phyloP scores from a whole-genome alignment of 768 basidiomycete genomes.

The Suillus placidus region DNA sequence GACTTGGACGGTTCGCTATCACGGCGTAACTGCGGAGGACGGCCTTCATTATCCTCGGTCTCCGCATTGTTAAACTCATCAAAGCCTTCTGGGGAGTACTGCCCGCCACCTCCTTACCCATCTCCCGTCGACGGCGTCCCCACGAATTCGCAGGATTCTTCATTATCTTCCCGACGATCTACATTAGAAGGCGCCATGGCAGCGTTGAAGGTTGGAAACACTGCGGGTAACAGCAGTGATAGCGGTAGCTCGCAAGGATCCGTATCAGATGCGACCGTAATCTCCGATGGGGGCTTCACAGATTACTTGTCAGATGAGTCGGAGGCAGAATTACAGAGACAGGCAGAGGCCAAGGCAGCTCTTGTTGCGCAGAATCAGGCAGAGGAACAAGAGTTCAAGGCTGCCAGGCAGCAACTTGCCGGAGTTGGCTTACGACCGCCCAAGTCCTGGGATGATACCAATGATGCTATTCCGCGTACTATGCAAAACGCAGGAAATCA shows the following conservation, averaged over 20 bases:
- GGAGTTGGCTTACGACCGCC: conserved; percentile 76
- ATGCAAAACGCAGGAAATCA: conserved; percentile 19
- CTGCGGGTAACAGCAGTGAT: conserved; percentile 66
- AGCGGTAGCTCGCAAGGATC: conserved; percentile 53
- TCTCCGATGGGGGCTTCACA: conserved; percentile 85
- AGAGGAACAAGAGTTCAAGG: conserved; percentile 81
- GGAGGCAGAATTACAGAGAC: conserved; percentile 85
- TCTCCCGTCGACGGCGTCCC: conserved; percentile 26
- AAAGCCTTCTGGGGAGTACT: conserved; percentile 25
- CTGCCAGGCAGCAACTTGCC: conserved; percentile 77
- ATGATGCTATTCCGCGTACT: conserved; percentile 34
- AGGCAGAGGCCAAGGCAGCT: conserved; percentile 80
- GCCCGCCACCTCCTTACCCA: conserved; percentile 21
- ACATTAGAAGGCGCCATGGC: conserved; percentile 43
- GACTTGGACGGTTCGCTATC: conserved; percentile 55
- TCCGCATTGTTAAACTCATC: conserved; percentile 35
- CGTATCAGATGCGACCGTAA: conserved; percentile 73
- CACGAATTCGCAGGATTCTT: conserved; percentile 33
- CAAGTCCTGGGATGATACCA: conserved; percentile 70
- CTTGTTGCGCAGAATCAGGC: conserved; percentile 77
- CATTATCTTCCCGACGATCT: conserved; percentile 32
- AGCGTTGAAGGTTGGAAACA: conserved; percentile 39
- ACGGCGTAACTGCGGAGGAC: conserved; percentile 49
- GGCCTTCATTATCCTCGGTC: conserved; percentile 48
- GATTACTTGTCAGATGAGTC: conserved; percentile 93